Conservation (phyloP, 768 basidiomycete species). For the Pisolithus microcarpus region DNA sequence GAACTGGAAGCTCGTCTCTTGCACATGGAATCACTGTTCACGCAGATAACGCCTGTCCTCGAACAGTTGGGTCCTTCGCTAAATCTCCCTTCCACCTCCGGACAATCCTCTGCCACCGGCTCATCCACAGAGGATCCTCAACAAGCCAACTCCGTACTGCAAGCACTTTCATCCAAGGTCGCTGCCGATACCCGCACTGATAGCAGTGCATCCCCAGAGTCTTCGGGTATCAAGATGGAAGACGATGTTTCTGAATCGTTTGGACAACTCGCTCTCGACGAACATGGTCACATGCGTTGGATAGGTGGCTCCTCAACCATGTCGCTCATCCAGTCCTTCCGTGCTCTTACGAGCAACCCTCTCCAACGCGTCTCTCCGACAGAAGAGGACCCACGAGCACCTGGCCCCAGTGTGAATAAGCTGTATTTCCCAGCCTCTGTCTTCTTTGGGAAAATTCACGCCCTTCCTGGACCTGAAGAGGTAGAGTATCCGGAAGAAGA, state of each 20-base stretch:
- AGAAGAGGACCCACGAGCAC: slow-evolving; percentile 75
- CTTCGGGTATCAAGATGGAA: slow-evolving; percentile 31
- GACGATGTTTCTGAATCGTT: slow-evolving; percentile 82
- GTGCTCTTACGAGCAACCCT: slow-evolving; percentile 64
- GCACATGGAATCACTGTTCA: slow-evolving; percentile 84
- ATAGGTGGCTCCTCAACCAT: slow-evolving; percentile 89
- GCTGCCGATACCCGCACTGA: slow-evolving; percentile 31
- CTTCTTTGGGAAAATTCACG: slow-evolving; percentile 80
- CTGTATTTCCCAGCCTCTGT: slow-evolving; percentile 83
- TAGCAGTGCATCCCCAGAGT: slow-evolving; percentile 26
- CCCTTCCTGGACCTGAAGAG: slow-evolving; percentile 76
- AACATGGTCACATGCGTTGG: slow-evolving; percentile 88
- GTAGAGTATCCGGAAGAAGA: slow-evolving; percentile 83
- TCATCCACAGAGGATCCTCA: slow-evolving; percentile 11
- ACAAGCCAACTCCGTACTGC: slow-evolving; percentile 24
- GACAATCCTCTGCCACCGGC: slow-evolving; percentile 20
- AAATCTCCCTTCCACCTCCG: slow-evolving; percentile 33
- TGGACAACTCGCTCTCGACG: slow-evolving; percentile 82
- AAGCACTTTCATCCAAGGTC: slow-evolving; percentile 33
- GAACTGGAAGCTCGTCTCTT: slow-evolving; percentile 82
- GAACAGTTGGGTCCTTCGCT: slow-evolving; percentile 60
- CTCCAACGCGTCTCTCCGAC: slow-evolving; percentile 74
- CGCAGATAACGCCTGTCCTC: slow-evolving; percentile 72
- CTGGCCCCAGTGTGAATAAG: slow-evolving; percentile 75
- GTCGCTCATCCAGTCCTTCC: slow-evolving; percentile 87